Evolutionary conservation across 192 early-diverging fungal species (phyloP), one percentile per base, ranked within the genome.

Genomic region (Powellomyces hirtus): DNA sequence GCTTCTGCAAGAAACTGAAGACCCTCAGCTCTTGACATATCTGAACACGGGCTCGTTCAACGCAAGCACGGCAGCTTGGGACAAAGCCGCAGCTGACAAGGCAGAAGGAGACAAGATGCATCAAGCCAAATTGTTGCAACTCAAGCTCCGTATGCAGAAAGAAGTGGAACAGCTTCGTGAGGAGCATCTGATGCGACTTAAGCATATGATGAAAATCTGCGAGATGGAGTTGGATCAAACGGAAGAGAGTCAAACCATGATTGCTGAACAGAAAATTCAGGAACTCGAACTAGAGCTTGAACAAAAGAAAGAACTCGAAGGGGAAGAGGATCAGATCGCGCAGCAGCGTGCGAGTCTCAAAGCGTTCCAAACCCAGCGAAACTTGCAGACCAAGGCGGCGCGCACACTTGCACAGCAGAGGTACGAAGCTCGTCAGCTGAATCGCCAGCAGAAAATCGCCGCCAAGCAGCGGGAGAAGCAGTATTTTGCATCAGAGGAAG

Each of bases 101-200:
- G 14, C 29, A 14, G 65, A 74, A 1, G 72, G 65, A 31, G 63
- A 74, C 31, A 59, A 62, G 49, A 22, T 74, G 57, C 72, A 74
- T 37, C 44, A 74, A 42, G 44, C 72, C 58, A 66, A 68, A 34
- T 61, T 74, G 31, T 50, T 74, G 34, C 65, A 67, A 37, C 50
- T 74, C 30, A 74, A 74, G 66, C 65, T 74, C 29, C 64, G 66
- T 29, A 67, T 68, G 72, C 72, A 74, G 27, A 74, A 74, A 33
- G 72, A 74, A 52, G 66, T 62, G 18, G 72, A 74, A 29, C 72
- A 74, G 44, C 53, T 74, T 20, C 65, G 72, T n/a, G 72, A 74
- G 46, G 66, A 68, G 60, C 72, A 74, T 29, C 66, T 74, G 14
- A 60, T 74, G 53, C 53, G 49, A 30, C 51, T 74, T 37, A 74